phyloP scores from a whole-genome alignment of 305 asterid species.

The Fraxinus albicans region DNA sequence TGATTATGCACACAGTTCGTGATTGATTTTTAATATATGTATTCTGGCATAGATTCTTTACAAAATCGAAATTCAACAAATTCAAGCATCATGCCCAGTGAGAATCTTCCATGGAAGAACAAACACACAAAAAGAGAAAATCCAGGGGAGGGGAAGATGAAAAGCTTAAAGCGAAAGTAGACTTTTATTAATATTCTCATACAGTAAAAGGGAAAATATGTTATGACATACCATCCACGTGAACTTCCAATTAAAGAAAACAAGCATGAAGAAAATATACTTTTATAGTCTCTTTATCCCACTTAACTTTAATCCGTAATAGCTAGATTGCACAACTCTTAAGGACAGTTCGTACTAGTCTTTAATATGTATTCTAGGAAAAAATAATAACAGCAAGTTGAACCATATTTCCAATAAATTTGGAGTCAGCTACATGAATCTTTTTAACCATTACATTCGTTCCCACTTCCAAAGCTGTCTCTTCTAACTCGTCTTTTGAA shows the following conservation, averaged over 20 bases:
- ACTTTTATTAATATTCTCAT: not conserved
- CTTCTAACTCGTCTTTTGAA: not conserved
- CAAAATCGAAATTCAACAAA: not conserved
- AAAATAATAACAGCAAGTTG: not conserved
- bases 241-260: not conserved
- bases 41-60: not conserved
- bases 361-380: not conserved
- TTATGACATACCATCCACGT: not conserved
- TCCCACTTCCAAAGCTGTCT: not conserved
- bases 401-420: not conserved
- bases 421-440: not conserved
- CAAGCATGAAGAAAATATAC: not conserved
- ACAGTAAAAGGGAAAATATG: not conserved
- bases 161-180: not conserved
- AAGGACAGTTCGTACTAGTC: not conserved
- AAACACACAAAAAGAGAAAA: not conserved
- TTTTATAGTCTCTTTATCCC: not conserved
- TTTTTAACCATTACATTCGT: not conserved
- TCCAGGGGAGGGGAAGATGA: not conserved
- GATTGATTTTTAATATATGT: not conserved
- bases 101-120: not conserved
- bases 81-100: not conserved
- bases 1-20: not conserved
- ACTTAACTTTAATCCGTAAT: not conserved
- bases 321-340: not conserved